A percentile compares a stretch with the other conserved stretches of the same genome.
These are phyloP conservation scores for Silene latifolia DNA, from an alignment of 148 eudicot species.

Conservation along the genomic window DNA sequence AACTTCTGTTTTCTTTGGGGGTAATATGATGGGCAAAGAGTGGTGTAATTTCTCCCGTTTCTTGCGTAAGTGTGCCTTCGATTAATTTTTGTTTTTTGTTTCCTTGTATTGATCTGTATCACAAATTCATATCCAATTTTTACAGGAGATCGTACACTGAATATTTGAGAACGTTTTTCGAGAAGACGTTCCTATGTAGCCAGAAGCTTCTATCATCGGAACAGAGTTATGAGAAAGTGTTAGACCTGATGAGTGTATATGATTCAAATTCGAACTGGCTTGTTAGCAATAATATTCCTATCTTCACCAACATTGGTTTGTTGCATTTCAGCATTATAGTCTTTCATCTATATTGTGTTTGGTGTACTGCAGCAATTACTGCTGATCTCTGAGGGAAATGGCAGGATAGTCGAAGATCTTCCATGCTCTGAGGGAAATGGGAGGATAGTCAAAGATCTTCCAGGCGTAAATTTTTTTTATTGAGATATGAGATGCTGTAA, in stretches of 20 bases:
- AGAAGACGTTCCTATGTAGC: too few species aligned
- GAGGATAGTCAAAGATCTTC: conserved; percentile 58
- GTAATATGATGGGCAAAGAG: not conserved
- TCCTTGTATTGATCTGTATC: not conserved
- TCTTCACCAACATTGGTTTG: not conserved
- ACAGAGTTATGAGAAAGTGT: conserved; percentile 74
- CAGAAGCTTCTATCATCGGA: conserved; percentile 58
- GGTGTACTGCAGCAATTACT: too few species aligned
- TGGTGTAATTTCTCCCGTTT: conserved; percentile 38
- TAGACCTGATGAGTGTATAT: conserved; percentile 87
- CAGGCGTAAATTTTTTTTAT: conserved; percentile 24
- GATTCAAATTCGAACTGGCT: not conserved
- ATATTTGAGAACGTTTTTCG: conserved; percentile 54
- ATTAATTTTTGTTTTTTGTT: not conserved
- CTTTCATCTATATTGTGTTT: too few species aligned
- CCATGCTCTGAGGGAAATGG: conserved; percentile 66
- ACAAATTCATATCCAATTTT: conserved; percentile 12
- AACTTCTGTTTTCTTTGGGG: not conserved
- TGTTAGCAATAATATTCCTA: not conserved
- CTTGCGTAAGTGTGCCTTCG: conserved; percentile 49
- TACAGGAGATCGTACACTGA: conserved; percentile 83
- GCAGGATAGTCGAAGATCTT: too few species aligned
- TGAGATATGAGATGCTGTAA: not conserved
- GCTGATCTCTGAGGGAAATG: too few species aligned
- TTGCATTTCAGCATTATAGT: not conserved